Percentiles rank a stretch among this genome's conserved stretches.
Evolutionary conservation across 1,284 basidiomycete genomes (phyloP).

Genomic region (Apiotrichum veenhuisii): DNA sequence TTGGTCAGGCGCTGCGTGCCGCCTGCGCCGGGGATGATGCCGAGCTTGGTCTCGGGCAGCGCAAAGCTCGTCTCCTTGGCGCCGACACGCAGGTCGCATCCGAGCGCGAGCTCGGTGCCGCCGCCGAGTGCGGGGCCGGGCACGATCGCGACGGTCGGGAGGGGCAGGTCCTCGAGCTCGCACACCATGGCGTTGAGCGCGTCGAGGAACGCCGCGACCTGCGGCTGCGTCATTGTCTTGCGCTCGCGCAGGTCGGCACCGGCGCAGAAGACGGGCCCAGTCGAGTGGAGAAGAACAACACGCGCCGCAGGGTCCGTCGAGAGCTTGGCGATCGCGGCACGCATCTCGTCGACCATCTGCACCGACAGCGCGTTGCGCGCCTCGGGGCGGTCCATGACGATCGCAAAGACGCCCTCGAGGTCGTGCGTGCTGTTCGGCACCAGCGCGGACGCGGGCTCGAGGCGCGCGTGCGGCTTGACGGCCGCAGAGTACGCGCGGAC

Average conservation of each 20-base stretch:
- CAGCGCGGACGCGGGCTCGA: constrained; percentile 21
- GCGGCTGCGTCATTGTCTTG: constrained; percentile 67
- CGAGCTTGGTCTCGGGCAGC: constrained; percentile 75
- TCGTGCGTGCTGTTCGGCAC: constrained; percentile 8
- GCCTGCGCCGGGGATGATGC: constrained; percentile 93
- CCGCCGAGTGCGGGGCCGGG: constrained; percentile 91
- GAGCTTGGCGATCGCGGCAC: constrained; percentile 64
- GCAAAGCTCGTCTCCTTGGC: constrained; percentile 64
- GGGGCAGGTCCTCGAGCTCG: constrained; percentile 70
- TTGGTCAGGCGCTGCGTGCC: constrained; percentile 84
- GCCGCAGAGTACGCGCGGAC: constrained; percentile 6
- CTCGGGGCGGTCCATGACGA: constrained; percentile 69
- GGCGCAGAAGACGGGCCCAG: constrained; percentile 75
- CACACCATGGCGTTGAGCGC: constrained; percentile 69
- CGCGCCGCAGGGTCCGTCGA: constrained; percentile 57
- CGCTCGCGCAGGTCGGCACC: constrained; percentile 88
- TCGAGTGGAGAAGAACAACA: constrained; percentile 72
- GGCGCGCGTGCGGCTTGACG: constrained; percentile 31
- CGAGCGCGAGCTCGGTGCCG: constrained; percentile 78
- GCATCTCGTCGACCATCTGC: constrained; percentile 71
- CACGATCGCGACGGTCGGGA: constrained; percentile 87
- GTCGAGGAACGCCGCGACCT: constrained; percentile 74
- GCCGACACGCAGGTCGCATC: constrained; percentile 83
- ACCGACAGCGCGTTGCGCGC: constrained; percentile 86
- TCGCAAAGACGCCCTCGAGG: constrained; percentile 45